Base-by-base conservation (phyloP, 805 yeast species). In the Wickerhamiella allomyrinae region DNA sequence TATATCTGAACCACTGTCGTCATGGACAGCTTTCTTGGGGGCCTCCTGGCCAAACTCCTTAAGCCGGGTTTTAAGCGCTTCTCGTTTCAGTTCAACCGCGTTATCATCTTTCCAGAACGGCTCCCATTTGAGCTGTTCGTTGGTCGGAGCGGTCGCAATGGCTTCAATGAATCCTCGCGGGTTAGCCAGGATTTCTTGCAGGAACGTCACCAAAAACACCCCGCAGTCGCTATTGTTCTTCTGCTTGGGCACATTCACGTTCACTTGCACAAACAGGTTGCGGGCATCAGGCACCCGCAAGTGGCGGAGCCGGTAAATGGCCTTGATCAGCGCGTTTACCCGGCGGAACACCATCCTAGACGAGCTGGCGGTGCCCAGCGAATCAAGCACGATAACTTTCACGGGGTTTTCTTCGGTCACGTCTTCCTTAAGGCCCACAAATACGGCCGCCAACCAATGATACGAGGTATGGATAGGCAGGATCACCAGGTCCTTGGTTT, bases 221-320 rank as follows among this genome's bases (percentile, higher is more conserved):
- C 98, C 98, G 63, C 98, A 91, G 57, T 91, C 98, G 56, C 86
- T 83, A 61, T 78, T 76, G 57, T 91, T 91, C 23, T 77, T 76
- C 55, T 91, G 98, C 45, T 70, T 75, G 1, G 96, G 95, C 0
- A 85, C 91, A 5, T 64, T 55, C 4, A 77, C 75, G 5, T 6
- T 9, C n/a, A 31, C 21, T 3, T 5, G 3, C 21, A 15, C 21
- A 10, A 31, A 13, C 21, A 21, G 10, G 21, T 19, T 7, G n/a
- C 34, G 34, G 21, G 5, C n/a, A 4, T 27, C 17, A 2, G 34
- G 34, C 4, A 31, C 21, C 3, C 13, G 21, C n/a, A 31, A 11
- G 3, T 19, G 5, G 6, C 21, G 20, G 5, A 6, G 21, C 21
- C 5, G 5, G 34, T 31, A 31, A 11, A 31, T 31, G 17, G 3